Percentiles rank a stretch among this genome's conserved stretches.
phyloP scores from a whole-genome alignment of 2,329 filamentous ascomycete genomes.

The Septoria petroselini region DNA sequence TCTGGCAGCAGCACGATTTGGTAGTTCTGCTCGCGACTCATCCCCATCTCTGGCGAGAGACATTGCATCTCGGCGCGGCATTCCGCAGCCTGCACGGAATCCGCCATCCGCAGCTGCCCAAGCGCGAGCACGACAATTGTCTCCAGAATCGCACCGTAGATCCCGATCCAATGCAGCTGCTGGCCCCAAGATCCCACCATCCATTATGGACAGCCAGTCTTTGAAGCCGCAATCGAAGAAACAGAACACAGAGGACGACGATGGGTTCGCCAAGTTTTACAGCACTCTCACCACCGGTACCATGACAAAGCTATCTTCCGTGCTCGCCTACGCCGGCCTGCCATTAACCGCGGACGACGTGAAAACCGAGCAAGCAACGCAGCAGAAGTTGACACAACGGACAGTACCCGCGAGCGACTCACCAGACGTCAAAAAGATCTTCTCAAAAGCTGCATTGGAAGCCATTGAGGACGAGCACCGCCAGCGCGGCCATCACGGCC shows the following conservation, averaged over 20 bases:
- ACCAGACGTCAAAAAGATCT: conserved; percentile 77
- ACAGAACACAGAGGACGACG: conserved; percentile 42
- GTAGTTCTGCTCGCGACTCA: conserved; percentile 33
- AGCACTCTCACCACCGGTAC: conserved; percentile 77
- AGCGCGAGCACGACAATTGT: conserved; percentile 32
- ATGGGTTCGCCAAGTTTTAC: conserved; percentile 88
- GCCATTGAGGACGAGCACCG: conserved; percentile 66
- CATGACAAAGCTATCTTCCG: conserved; percentile 83
- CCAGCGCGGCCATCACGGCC: conserved; percentile 50
- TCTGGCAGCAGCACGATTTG: conserved; percentile 28
- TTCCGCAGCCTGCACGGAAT: conserved; percentile 31
- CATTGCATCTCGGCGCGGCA: conserved; percentile 40
- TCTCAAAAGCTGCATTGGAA: conserved; percentile 78
- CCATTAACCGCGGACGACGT: conserved; percentile 56
- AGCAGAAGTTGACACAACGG: conserved; percentile 33
- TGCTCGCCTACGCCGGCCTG: conserved; percentile 86
- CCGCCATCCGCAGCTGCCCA: conserved; percentile 32
- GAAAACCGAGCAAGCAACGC: conserved; percentile 26
- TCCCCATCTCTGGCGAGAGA: conserved; percentile 40
- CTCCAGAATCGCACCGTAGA: conserved; percentile 33
- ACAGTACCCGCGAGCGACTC: conserved; percentile 36
- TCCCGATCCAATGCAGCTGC: conserved; percentile 9
- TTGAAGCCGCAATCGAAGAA: conserved; percentile 18
- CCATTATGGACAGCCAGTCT: conserved; percentile 34
- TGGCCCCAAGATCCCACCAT: conserved; percentile 31